phyloP scores from a whole-genome alignment of 306 rosid species.

The Cicer bijugum region DNA sequence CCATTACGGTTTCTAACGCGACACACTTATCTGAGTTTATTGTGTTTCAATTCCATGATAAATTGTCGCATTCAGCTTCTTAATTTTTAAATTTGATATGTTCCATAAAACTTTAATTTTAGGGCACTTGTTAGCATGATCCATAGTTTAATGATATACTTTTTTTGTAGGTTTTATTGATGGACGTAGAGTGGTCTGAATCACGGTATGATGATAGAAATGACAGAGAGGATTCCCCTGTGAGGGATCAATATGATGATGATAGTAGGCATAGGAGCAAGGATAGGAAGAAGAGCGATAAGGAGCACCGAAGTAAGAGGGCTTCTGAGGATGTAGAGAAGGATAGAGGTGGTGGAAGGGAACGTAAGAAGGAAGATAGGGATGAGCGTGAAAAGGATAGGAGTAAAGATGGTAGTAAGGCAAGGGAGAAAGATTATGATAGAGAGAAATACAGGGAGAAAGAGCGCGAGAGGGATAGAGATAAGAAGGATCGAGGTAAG shows the following conservation, averaged over 20 bases:
- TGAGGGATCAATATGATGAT: conserved; percentile 54
- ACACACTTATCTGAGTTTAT: too few species aligned
- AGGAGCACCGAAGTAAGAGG: conserved; percentile 71
- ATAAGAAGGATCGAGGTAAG: conserved; percentile 67
- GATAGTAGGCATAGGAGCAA: conserved; percentile 68
- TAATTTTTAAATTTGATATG: too few species aligned
- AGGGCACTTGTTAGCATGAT: too few species aligned
- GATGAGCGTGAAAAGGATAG: conserved; percentile 77
- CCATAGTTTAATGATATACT: background rate
- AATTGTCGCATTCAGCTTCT: too few species aligned
- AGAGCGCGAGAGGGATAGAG: conserved; percentile 70
- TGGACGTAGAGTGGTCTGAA: conserved; percentile 70
- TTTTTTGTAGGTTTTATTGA: conserved; percentile 45
- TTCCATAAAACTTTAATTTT: too few species aligned
- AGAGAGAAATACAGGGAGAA: conserved; percentile 68
- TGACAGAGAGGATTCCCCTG: conserved; percentile 54
- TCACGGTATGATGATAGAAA: conserved; percentile 56
- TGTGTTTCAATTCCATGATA: too few species aligned
- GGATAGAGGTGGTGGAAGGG: conserved; percentile 59
- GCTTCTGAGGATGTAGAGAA: conserved; percentile 58
- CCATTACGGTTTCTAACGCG: too few species aligned
- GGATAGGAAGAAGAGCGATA: conserved; percentile 82
- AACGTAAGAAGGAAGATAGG: conserved; percentile 75
- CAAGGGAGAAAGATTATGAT: conserved; percentile 74
- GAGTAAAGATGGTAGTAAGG: conserved; percentile 62